These are phyloP conservation scores for Tetrahymena malaccensis DNA, from an alignment of 73 alveolate species.

Conservation along the genomic window DNA sequence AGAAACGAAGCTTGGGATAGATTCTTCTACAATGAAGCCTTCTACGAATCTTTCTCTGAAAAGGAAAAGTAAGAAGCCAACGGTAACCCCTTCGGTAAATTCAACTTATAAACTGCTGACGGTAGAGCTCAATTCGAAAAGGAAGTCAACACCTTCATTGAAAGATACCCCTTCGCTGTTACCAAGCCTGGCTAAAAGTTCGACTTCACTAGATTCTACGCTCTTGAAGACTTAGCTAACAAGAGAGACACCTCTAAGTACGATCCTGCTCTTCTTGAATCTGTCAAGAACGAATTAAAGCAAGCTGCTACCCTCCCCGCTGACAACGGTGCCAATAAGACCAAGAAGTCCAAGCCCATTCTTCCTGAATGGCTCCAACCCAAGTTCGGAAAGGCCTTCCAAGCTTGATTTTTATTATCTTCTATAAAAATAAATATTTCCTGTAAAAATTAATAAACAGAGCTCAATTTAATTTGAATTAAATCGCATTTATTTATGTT, in stretches of 20 bases:
- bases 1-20: constrained; percentile 42
- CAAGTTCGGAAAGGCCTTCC: constrained; percentile 4
- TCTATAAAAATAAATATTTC: neutral
- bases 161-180: constrained; percentile 15
- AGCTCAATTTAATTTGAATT: neutral
- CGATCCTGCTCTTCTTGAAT: constrained; percentile 11
- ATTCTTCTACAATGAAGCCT: constrained; percentile 34
- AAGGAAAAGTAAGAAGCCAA: neutral
- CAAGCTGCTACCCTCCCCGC: neutral
- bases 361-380: constrained; percentile 24
- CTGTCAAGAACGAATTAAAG: constrained; percentile 15
- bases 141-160: constrained; percentile 20
- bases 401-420: neutral
- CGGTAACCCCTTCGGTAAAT: constrained; percentile 10
- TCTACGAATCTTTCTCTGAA: neutral
- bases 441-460: neutral
- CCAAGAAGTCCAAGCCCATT: constrained; percentile 17
- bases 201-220: constrained; percentile 34
- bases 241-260: constrained; percentile 24
- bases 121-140: constrained; percentile 40
- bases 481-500: neutral
- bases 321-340: neutral
- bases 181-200: constrained; percentile 32
- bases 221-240: constrained; percentile 26
- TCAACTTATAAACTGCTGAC: constrained; percentile 26